Percentiles rank a stretch among this genome's conserved stretches.
Conservation (phyloP, 768 basidiomycete genomes). For the Clitopilus passeckerianus region DNA sequence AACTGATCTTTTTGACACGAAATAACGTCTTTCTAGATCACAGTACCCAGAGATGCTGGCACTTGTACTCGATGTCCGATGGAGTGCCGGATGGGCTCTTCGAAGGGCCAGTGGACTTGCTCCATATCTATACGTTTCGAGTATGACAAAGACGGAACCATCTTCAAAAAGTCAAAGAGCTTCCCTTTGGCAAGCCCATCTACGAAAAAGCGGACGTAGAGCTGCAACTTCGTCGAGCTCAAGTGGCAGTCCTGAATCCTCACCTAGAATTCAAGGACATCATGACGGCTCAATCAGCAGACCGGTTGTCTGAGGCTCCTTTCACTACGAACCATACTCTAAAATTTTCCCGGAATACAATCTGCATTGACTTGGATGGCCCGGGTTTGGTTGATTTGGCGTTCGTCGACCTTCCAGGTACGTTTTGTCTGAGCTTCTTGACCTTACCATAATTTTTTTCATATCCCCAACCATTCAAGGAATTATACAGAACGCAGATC, state of each 20-base stretch:
- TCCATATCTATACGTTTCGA: constrained; percentile 38
- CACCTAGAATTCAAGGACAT: constrained; percentile 4
- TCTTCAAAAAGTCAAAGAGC: constrained; percentile 14
- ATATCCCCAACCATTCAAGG: constrained; percentile 20
- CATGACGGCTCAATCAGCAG: constrained; percentile 10
- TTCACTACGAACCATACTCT: constrained; percentile 6
- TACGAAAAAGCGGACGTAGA: constrained; percentile 35
- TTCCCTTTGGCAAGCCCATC: constrained; percentile 19
- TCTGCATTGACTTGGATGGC: constrained; percentile 35
- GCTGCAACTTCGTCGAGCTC: constrained; percentile 37
- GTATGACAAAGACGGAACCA: constrained; percentile 24
- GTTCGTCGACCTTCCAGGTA: constrained; percentile 36
- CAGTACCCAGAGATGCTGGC: constrained; percentile 42
- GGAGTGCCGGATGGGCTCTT: constrained; percentile 26
- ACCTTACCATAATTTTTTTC: background rate
- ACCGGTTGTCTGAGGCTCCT: constrained; percentile 17
- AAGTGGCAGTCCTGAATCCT: constrained; percentile 17
- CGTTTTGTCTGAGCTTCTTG: background rate
- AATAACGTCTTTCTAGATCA: constrained; percentile 25
- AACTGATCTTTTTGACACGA: background rate
- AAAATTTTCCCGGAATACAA: constrained; percentile 33
- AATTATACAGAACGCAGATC: constrained; percentile 44
- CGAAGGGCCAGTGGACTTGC: constrained; percentile 25
- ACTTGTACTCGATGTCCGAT: constrained; percentile 41
- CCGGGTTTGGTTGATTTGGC: constrained; percentile 30